These are phyloP conservation scores for Neonectria faginata DNA, from an alignment of 2,329 filamentous ascomycete species.

Conservation along the genomic window DNA sequence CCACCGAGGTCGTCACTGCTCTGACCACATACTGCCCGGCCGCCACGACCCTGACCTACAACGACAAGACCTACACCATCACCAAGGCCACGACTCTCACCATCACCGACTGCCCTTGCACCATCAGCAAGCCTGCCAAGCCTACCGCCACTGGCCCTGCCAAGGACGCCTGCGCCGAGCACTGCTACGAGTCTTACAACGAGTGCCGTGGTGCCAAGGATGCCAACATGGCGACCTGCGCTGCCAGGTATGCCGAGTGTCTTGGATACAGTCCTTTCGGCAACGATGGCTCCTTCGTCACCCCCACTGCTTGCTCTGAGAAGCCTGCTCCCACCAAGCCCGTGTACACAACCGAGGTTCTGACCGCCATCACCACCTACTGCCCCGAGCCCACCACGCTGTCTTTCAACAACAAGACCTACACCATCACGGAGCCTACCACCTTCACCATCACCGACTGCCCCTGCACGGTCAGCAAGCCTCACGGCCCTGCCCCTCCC, in stretches of 20 bases:
- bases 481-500: neutral
- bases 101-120: conserved; percentile 8
- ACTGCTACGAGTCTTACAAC: conserved; percentile 33
- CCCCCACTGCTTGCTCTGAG: conserved; percentile 38
- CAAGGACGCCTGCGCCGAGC: conserved; percentile 34
- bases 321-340: neutral
- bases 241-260: conserved; percentile 41
- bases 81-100: neutral
- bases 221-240: conserved; percentile 42
- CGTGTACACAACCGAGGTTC: conserved; percentile 69
- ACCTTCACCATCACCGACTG: conserved; percentile 5
- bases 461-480: conserved; percentile 8
- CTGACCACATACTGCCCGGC: conserved; percentile 76
- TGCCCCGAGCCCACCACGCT: conserved; percentile 67
- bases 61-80: conserved; percentile 68
- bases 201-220: conserved; percentile 33
- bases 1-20: conserved; percentile 71
- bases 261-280: conserved; percentile 44
- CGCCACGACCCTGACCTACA: conserved; percentile 69
- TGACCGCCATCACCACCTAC: conserved; percentile 74
- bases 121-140: conserved; percentile 57
- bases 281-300: conserved; percentile 21
- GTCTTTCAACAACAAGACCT: conserved; percentile 18
- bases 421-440: conserved; percentile 22
- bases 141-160: conserved; percentile 27